Conservation (phyloP, 2,329 filamentous ascomycete genomes). For the Penicillium sp. region DNA sequence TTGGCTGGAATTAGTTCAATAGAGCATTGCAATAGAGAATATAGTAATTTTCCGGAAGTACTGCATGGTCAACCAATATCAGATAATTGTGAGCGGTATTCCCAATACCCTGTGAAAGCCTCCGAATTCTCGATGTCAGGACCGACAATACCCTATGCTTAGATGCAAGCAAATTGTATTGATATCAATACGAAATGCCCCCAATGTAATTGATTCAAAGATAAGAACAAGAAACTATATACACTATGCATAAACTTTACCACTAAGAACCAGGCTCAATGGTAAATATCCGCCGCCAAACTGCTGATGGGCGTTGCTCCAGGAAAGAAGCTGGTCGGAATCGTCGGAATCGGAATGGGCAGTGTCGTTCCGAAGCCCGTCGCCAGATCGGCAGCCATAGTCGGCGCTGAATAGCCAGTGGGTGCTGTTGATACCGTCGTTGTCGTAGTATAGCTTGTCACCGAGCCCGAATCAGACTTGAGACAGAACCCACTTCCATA, state of each 20-base stretch:
- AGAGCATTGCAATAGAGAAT: too few species aligned
- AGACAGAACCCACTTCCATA: slow-evolving; percentile 49
- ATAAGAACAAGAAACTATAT: neutral
- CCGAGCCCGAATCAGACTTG: slow-evolving; percentile 21
- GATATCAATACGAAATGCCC: neutral
- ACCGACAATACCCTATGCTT: too few species aligned
- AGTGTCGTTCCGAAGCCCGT: slow-evolving; percentile 23
- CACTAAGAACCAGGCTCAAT: neutral
- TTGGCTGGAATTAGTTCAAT: too few species aligned
- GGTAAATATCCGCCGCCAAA: neutral
- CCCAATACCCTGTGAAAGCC: neutral
- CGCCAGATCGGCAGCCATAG: slow-evolving; percentile 23
- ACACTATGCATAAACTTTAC: neutral
- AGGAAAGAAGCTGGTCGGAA: slow-evolving; percentile 30
- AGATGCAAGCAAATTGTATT: too few species aligned
- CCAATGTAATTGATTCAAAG: neutral
- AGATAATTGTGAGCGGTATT: too few species aligned
- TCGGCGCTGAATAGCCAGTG: slow-evolving; percentile 25
- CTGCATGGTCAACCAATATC: neutral
- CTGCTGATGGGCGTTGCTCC: slow-evolving; percentile 27
- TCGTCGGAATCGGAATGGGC: slow-evolving; percentile 26
- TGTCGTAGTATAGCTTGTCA: slow-evolving; percentile 18
- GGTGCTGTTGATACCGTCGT: slow-evolving; percentile 24
- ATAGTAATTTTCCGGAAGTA: too few species aligned
- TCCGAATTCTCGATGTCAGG: too few species aligned